phyloP scores from a whole-genome alignment of 805 yeast genomes.

The Priceomyces medius region DNA sequence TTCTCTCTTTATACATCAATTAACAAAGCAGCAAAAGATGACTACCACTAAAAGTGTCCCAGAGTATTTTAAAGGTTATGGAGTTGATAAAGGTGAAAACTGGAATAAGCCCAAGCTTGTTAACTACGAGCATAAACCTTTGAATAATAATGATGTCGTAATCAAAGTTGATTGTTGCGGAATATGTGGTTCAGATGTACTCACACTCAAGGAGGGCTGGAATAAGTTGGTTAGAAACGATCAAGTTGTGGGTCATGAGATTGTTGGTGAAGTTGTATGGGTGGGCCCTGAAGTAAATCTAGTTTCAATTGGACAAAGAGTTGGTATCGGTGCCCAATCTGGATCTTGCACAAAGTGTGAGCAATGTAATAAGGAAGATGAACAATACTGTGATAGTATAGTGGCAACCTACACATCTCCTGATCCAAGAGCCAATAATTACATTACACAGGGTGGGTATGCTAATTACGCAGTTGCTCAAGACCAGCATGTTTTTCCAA shows the following conservation, averaged over 20 bases:
- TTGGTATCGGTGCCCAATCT: slow-evolving; percentile 75
- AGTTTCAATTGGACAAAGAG: slow-evolving; percentile 67
- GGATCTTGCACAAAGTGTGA: slow-evolving; percentile 62
- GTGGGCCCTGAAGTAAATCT: slow-evolving; percentile 55
- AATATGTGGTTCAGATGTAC: slow-evolving; percentile 64
- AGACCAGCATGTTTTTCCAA: slow-evolving; percentile 46
- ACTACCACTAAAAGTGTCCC: slow-evolving; percentile 15
- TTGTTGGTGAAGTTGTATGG: slow-evolving; percentile 59
- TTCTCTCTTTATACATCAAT: no score
- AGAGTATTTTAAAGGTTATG: slow-evolving; percentile 31
- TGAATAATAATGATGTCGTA: slow-evolving; percentile 47
- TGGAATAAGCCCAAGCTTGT: slow-evolving; percentile 35
- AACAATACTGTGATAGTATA: slow-evolving; percentile 50
- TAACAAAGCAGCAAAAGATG: no score
- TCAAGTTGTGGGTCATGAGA: slow-evolving; percentile 61
- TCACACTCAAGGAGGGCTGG: slow-evolving; percentile 57
- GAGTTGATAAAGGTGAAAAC: slow-evolving; percentile 26
- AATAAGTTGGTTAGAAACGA: slow-evolving; percentile 31
- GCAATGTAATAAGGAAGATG: slow-evolving; percentile 43
- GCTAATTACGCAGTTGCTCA: slow-evolving; percentile 47
- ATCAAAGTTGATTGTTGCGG: slow-evolving; percentile 63
- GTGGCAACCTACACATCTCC: slow-evolving; percentile 50
- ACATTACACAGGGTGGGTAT: slow-evolving; percentile 48
- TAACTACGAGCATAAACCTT: slow-evolving; percentile 23
- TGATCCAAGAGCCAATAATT: slow-evolving; percentile 32